Evolutionary conservation across 2,329 filamentous ascomycete genomes (phyloP).

Genomic region (Fusarium neocosmosporiellum): DNA sequence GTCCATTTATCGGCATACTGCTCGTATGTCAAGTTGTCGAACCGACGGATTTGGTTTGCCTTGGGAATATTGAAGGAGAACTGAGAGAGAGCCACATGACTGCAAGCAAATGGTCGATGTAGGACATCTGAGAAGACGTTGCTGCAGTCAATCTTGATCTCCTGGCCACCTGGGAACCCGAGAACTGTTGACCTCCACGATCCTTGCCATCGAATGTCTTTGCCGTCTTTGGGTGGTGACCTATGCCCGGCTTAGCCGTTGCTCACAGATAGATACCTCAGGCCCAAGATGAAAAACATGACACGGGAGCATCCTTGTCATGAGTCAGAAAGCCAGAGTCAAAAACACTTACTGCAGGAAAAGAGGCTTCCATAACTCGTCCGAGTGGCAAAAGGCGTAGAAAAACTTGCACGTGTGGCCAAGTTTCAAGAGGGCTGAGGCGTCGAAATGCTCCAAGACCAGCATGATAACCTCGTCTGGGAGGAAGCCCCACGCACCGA

Average conservation of each 20-base stretch:
- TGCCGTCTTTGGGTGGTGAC: conserved; percentile 46
- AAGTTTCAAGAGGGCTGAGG: conserved; percentile 69
- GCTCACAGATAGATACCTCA: conserved; percentile 12
- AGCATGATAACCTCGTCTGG: conserved; percentile 85
- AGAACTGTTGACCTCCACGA: conserved; percentile 88
- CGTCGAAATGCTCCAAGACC: conserved; percentile 80
- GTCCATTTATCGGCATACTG: conserved; percentile 84
- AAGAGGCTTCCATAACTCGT: conserved; percentile 89
- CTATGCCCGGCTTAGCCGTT: conserved; percentile 38
- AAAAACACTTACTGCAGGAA: conserved; percentile 80
- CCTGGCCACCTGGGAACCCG: conserved; percentile 60
- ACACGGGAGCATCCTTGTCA: conserved; percentile 3
- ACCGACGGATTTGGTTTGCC: conserved; percentile 77
- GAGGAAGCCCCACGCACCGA: conserved; percentile 74
- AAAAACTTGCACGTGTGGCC: conserved; percentile 86
- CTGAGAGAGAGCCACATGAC: conserved; percentile 74
- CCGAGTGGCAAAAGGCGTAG: conserved; percentile 84
- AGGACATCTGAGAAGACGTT: conserved; percentile 90
- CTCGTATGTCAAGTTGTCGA: conserved; percentile 74
- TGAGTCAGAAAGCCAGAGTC: conserved; percentile 6
- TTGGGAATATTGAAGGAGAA: conserved; percentile 79
- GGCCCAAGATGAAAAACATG: not conserved
- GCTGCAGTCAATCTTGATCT: conserved; percentile 74
- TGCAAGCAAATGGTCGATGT: conserved; percentile 90
- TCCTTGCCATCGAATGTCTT: conserved; percentile 72